Evolutionary conservation across 192 early-diverging fungal species (phyloP).

Genomic region (Linnemannia hyalina): DNA sequence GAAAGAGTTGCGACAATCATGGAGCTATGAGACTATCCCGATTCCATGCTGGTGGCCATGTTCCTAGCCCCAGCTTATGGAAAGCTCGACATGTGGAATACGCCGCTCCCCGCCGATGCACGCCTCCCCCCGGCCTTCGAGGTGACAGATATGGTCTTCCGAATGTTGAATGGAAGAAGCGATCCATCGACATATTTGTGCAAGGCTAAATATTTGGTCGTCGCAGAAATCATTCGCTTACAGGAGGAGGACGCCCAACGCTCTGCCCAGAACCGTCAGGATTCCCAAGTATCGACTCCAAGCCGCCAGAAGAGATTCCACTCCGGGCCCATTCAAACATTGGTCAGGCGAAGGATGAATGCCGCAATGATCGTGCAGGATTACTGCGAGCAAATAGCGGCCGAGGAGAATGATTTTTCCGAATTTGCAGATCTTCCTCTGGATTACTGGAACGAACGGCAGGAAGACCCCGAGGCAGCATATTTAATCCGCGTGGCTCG

Average conservation of each 20-base stretch:
- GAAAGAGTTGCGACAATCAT: neutral
- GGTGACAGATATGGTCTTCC: neutral
- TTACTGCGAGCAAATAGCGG: neutral
- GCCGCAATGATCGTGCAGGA: neutral
- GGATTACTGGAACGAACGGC: neutral
- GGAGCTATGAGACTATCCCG: neutral
- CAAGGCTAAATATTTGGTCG: neutral
- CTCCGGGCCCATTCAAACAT: neutral
- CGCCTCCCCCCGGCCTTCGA: neutral
- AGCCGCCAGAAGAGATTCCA: conserved; percentile 2
- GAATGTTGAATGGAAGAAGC: neutral
- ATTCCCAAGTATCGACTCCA: neutral
- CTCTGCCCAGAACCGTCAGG: neutral
- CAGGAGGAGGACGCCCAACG: neutral
- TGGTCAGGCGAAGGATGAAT: neutral
- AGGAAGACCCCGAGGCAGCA: neutral
- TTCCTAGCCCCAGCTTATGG: neutral
- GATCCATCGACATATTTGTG: neutral
- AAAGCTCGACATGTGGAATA: conserved; percentile 1
- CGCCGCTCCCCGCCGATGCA: neutral
- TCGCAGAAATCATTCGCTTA: neutral
- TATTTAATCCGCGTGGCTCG: neutral
- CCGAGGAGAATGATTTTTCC: neutral
- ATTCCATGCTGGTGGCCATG: neutral
- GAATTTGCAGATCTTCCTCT: neutral